phyloP scores from a whole-genome alignment of 345 rosid genomes.

The Rhodomyrtus tomentosa region DNA sequence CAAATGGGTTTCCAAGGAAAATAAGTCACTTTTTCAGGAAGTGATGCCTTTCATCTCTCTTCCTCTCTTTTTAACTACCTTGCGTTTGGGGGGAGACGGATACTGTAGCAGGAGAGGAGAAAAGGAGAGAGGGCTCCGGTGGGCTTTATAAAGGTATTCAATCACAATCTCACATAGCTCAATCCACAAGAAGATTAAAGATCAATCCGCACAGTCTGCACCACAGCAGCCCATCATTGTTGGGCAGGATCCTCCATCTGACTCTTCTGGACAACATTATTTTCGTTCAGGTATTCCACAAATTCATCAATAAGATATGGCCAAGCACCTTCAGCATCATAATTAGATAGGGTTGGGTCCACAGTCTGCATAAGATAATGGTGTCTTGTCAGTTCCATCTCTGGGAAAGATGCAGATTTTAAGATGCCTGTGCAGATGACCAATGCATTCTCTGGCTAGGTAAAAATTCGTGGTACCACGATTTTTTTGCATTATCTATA shows the following conservation, averaged over 20 bases:
- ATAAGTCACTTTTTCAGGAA: neutral
- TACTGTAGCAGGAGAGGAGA: neutral
- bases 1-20: neutral
- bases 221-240: neutral
- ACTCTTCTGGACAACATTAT: constrained; percentile 26
- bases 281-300: constrained; percentile 82
- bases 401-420: neutral
- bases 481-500: neutral
- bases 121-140: neutral
- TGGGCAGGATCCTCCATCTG: neutral
- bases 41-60: neutral
- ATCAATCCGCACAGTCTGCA: neutral
- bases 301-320: constrained; percentile 96
- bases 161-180: neutral
- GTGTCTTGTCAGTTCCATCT: neutral
- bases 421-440: neutral
- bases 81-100: neutral
- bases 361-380: constrained; percentile 36
- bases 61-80: neutral
- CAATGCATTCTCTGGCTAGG: neutral
- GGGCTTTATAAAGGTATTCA: neutral
- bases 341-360: constrained; percentile 54
- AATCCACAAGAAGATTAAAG: neutral
- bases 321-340: constrained; percentile 97
- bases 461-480: neutral